These are phyloP conservation scores for Plectosphaerella cucumerina DNA, from an alignment of 2,329 filamentous ascomycete species.

Conservation along the genomic window DNA sequence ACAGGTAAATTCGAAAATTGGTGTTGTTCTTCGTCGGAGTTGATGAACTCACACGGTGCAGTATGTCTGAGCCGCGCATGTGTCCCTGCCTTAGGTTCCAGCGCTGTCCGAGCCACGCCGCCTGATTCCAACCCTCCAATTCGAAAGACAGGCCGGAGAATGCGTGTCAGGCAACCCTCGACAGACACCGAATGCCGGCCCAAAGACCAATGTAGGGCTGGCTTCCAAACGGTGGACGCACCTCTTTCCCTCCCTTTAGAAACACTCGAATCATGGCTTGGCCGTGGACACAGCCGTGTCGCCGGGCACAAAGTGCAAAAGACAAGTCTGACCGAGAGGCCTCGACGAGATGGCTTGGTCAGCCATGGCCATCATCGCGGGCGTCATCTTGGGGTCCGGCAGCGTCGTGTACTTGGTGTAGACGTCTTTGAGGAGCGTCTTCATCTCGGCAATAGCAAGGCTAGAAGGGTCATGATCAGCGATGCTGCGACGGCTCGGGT, in stretches of 20 bases:
- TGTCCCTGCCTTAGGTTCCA: too few relatives aligned
- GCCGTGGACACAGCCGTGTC: neutral
- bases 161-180: too few relatives aligned
- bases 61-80: too few relatives aligned
- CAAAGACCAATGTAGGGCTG: neutral
- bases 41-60: too few relatives aligned
- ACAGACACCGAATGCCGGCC: neutral
- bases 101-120: too few relatives aligned
- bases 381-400: slow-evolving; percentile 49
- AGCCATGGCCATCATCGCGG: slow-evolving; percentile 57
- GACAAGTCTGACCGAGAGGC: slow-evolving; percentile 55
- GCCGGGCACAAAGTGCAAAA: slow-evolving; percentile 43
- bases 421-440: slow-evolving; percentile 56
- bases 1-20: too few relatives aligned
- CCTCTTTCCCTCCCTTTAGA: neutral
- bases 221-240: too few relatives aligned
- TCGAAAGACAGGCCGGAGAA: too few relatives aligned
- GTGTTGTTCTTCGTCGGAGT: too few relatives aligned
- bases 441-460: slow-evolving; percentile 66
- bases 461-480: slow-evolving; percentile 22
- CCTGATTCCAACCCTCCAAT: too few relatives aligned
- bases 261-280: neutral
- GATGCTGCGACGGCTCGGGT: neutral
- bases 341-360: slow-evolving; percentile 66
- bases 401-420: slow-evolving; percentile 56